Evolutionary conservation across 192 early-diverging fungal species (phyloP), one percentile per base, ranked within the genome.

Genomic region (Entomortierella parvispora): DNA sequence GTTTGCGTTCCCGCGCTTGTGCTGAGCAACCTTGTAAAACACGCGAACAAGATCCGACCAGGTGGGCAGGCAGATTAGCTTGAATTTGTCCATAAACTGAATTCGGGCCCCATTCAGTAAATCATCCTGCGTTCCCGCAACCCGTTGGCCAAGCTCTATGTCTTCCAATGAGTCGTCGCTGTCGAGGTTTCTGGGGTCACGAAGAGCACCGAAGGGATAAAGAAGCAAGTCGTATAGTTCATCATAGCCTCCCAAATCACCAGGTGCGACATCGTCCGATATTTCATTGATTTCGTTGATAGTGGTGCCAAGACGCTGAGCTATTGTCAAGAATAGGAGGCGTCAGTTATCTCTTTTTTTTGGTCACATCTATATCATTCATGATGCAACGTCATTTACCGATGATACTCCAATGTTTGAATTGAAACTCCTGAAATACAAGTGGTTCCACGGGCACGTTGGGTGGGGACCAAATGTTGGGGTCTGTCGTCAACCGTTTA

Each of bases 401-500:
- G 37, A 72, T 42, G 10, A 72, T 72, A 28, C 45, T 57, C 70
- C 70, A 72, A 23, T 59, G 65, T n/a, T 72, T 72, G 57, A 43
- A 59, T 47, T 72, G 55, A 52, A 65, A 72, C 0, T 64, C 57
- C 0, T 62, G 70, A 25, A 72, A 72, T 4, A 47, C 15, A n/a
- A 44, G 9, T 0, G 61, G 46, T 3, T 50, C 7, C 8, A 45
- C 18, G 1, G 69, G 69, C 23, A 20, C 31, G 26, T 72, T 43
- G 12, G 62, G 58, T 10, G 33, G 23, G 8, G 62, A 44, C 70
- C 62, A 72, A 22, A 72, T 47, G 22, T 2, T 8, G 11, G 15
- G 45, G 31, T 22, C 58, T 2, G 23, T 20, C 12, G 61, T 59
- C 28, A 32, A 29, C 18, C 70, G 58, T 26, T 72, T 72, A 18